These are phyloP conservation scores for Keqinozyma sinolaborantium DNA, from an alignment of 1,139 yeast genomes.

Conservation along the genomic window DNA sequence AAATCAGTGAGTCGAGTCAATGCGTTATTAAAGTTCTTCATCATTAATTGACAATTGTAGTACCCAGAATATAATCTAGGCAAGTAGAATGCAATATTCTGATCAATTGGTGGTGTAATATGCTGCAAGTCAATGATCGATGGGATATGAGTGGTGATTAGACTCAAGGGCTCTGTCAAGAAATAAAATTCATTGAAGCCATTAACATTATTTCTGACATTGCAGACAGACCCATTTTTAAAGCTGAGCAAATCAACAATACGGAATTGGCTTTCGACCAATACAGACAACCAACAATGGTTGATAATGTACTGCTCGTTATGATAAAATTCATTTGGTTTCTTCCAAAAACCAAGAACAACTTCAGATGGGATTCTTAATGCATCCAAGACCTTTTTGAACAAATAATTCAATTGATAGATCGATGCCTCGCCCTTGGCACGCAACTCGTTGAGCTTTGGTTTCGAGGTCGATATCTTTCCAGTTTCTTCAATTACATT, in stretches of 20 bases:
- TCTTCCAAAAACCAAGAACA: constrained; percentile 78
- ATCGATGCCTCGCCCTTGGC: constrained; percentile 49
- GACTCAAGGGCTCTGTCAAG: constrained; percentile 67
- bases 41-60: constrained; percentile 52
- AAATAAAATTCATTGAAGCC: constrained; percentile 61
- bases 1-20: constrained; percentile 67
- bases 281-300: constrained; percentile 86
- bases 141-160: constrained; percentile 87
- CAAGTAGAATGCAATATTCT: constrained; percentile 70
- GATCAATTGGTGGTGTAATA: constrained; percentile 79
- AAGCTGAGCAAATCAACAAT: constrained; percentile 58
- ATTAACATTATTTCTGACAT: constrained; percentile 19
- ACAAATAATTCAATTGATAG: constrained; percentile 72
- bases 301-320: constrained; percentile 58
- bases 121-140: constrained; percentile 76
- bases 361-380: constrained; percentile 73
- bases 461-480: constrained; percentile 39
- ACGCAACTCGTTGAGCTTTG: constrained; percentile 36
- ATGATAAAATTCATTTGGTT: constrained; percentile 59
- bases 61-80: constrained; percentile 87
- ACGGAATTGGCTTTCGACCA: constrained; percentile 73
- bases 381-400: constrained; percentile 68
- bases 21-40: constrained; percentile 74
- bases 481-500: constrained; percentile 34
- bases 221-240: constrained; percentile 34